These are phyloP conservation scores for Phytopythium ostracodes DNA, from an alignment of 352 stramenopile genomes.

Conservation along the genomic window DNA sequence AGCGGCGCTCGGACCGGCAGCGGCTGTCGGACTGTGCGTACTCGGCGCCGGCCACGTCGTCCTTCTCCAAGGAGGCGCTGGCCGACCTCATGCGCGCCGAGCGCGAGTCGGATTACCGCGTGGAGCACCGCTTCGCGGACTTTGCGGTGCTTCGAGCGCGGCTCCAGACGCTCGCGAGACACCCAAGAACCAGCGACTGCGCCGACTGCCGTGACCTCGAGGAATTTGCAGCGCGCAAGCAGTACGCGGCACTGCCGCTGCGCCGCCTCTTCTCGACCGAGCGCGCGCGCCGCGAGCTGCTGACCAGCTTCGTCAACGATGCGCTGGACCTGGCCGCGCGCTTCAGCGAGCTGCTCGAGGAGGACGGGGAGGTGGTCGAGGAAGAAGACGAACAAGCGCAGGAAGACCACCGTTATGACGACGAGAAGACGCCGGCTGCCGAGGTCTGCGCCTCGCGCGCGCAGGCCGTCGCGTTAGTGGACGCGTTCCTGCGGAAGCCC, in stretches of 20 bases:
- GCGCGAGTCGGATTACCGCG: conserved; percentile 28
- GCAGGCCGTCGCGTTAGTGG: conserved; percentile 15
- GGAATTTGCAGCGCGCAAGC: conserved; percentile 4
- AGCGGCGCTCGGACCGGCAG: conserved; percentile 18
- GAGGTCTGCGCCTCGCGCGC: conserved; percentile 15
- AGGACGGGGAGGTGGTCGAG: conserved; percentile 2
- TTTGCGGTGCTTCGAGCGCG: conserved; percentile 18
- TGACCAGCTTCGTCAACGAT: conserved; percentile 25
- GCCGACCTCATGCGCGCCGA: conserved; percentile 24
- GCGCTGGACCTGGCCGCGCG: conserved; percentile 15
- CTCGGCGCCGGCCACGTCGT: conserved; percentile 11
- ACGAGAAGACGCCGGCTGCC: neutral
- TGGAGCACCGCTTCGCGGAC: conserved; percentile 27
- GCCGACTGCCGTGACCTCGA: conserved; percentile 17
- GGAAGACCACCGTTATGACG: neutral
- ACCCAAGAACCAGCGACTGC: conserved; percentile 10
- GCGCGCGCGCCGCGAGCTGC: conserved; percentile 21
- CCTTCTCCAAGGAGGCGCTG: conserved; percentile 18
- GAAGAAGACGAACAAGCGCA: no score
- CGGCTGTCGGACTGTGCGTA: conserved; percentile 29
- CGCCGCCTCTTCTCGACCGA: conserved; percentile 19
- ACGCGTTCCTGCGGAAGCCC: conserved; percentile 22
- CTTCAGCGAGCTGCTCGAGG: conserved; percentile 9
- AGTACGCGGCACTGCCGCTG: conserved; percentile 22
- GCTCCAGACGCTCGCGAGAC: conserved; percentile 9